Evolutionary conservation across 768 basidiomycete genomes (phyloP).

Genomic region (Glaciozyma martinii): DNA sequence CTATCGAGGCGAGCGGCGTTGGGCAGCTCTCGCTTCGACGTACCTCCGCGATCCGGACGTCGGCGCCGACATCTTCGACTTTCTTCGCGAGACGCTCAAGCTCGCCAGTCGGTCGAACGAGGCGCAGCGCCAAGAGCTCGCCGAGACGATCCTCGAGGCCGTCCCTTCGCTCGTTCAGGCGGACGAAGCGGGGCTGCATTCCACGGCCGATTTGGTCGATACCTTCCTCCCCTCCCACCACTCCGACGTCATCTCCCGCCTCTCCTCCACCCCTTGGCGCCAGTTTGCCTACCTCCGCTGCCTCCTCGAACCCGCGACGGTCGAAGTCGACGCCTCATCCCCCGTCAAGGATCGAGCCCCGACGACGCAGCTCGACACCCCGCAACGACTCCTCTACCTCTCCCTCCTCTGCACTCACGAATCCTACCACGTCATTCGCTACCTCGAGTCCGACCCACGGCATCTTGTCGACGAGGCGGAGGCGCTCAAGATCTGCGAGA

Average conservation of each 20-base stretch:
- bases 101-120: conserved; percentile 8
- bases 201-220: conserved; percentile 67
- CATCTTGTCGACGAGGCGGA: conserved; percentile 1
- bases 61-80: conserved; percentile 26
- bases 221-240: conserved; percentile 60
- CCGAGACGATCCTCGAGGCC: conserved; percentile 49
- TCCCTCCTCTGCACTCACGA: conserved; percentile 64
- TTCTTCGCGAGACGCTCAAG: conserved; percentile 26
- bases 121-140: conserved; percentile 45
- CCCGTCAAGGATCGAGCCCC: conserved; percentile 30
- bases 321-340: conserved; percentile 19
- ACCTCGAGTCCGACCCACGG: conserved; percentile 15
- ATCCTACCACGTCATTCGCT: conserved; percentile 52
- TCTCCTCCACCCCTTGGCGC: conserved; percentile 48
- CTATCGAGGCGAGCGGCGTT: conserved; percentile 64
- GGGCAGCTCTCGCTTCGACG: conserved; percentile 63
- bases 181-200: conserved; percentile 46
- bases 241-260: conserved; percentile 49
- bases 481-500: conserved; percentile 51
- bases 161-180: conserved; percentile 57
- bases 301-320: conserved; percentile 51
- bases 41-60: conserved; percentile 66
- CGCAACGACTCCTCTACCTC: conserved; percentile 57
- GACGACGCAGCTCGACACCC: conserved; percentile 40
- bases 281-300: conserved; percentile 69